A percentile compares a stretch with the other conserved stretches of the same genome.
These are phyloP conservation scores for Onygenales sp. DNA, from an alignment of 2,329 filamentous ascomycete species.

Conservation along the genomic window DNA sequence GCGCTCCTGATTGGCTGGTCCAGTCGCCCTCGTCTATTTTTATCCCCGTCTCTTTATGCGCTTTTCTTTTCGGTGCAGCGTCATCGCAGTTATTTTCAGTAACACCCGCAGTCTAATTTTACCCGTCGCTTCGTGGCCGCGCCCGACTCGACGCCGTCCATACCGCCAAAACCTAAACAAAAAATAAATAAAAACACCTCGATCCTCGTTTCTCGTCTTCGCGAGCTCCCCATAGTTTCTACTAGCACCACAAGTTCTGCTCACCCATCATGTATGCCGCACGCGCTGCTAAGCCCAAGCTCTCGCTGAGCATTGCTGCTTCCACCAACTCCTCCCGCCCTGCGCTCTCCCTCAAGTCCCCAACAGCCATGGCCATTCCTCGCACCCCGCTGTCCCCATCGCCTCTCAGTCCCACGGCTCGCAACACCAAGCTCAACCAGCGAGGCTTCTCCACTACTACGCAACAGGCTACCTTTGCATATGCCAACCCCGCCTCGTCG, in stretches of 20 bases:
- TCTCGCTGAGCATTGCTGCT: conserved; percentile 36
- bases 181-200: background rate
- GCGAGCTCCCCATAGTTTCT: background rate
- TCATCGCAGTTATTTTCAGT: conserved; percentile 1
- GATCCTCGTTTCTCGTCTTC: background rate
- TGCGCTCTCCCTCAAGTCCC: conserved; percentile 35
- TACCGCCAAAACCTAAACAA: background rate
- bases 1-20: conserved; percentile 2
- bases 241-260: background rate
- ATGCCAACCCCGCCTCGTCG: conserved; percentile 34
- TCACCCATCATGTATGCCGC: conserved; percentile 30
- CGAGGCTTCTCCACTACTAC: conserved; percentile 31
- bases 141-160: background rate
- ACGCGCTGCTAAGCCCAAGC: conserved; percentile 35
- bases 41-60: background rate
- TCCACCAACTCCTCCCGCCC: conserved; percentile 25
- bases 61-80: background rate
- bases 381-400: conserved; percentile 36
- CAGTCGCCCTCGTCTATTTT: conserved; percentile 1
- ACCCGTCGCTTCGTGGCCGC: background rate
- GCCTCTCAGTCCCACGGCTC: conserved; percentile 31
- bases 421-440: conserved; percentile 28
- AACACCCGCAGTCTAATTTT: background rate
- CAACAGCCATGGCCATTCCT: conserved; percentile 23
- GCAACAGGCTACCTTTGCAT: conserved; percentile 31